These are phyloP conservation scores for Nematodospora anomalae DNA, from an alignment of 1,139 yeast species.

Conservation along the genomic window DNA sequence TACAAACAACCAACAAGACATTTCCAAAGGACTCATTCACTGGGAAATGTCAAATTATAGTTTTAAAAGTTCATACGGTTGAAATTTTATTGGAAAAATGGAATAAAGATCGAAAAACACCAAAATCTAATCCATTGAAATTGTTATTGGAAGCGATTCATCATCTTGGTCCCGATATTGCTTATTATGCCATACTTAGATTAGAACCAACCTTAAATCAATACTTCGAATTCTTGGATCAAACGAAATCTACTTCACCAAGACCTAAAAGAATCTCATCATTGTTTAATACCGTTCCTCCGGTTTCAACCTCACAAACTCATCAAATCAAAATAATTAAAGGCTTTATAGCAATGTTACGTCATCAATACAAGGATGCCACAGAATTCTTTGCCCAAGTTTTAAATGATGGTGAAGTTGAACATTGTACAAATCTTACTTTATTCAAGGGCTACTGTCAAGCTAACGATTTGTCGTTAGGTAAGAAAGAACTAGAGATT, in stretches of 20 bases:
- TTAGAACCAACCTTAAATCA: slow-evolving; percentile 13
- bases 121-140: slow-evolving; percentile 10
- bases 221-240: slow-evolving; percentile 8
- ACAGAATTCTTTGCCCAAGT: slow-evolving; percentile 6
- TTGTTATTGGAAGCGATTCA: slow-evolving; percentile 13
- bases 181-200: slow-evolving; percentile 11
- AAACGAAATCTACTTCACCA: slow-evolving; percentile 1
- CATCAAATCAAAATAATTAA: slow-evolving; percentile 8
- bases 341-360: slow-evolving; percentile 15
- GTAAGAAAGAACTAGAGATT: slow-evolving; percentile 4
- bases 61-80: slow-evolving; percentile 9
- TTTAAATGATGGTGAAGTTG: slow-evolving; percentile 2
- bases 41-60: slow-evolving; percentile 13
- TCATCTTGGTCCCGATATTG: slow-evolving; percentile 12
- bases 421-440: slow-evolving; percentile 1
- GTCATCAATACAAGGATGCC: slow-evolving; percentile 13
- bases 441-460: slow-evolving; percentile 10
- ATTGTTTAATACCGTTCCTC: slow-evolving; percentile 3
- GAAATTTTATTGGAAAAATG: slow-evolving; percentile 10
- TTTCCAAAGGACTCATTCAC: slow-evolving; percentile 12
- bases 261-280: slow-evolving; percentile 9
- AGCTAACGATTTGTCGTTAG: slow-evolving; percentile 4
- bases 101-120: slow-evolving; percentile 10
- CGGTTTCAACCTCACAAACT: slow-evolving; percentile 2
- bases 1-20: slow-evolving; percentile 7